Base-by-base conservation (phyloP, 306 rosid species). In the Elaeagnus macrophylla region DNA sequence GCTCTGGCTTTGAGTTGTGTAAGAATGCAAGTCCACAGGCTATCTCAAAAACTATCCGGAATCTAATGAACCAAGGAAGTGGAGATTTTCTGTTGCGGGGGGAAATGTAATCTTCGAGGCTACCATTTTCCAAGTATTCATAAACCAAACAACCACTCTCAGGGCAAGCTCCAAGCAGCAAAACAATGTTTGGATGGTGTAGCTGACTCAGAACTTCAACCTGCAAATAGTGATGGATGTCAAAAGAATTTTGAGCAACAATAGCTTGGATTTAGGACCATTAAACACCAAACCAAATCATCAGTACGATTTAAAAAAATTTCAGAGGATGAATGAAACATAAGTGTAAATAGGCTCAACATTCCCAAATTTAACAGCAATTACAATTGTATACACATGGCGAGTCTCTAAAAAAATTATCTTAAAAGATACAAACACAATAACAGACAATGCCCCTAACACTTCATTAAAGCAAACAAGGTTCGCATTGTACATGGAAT, bases 111-210 rank as follows among this genome's bases (percentile, higher is more conserved):
- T 86, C 89, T 53, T 91, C 96, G 35, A 91, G 67, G 59, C 86
- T 91, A 60, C 96, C 97, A 65, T 91, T 86, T 82, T 84, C 97
- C 74, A 86, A 41, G 79, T 83, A 82, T 53, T 91, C 94, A 48
- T 91, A 91, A 48, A 91, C 86, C 56, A 91, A 81, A 55, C 93
- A 86, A 48, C 94, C 80, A 9, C 40, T 80, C 68, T 91, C 96
- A 5, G 96, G 96, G 69, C 97, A 86, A 39, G 96, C 97, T 72
- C 97, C 97, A 25, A 91, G 87, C 59, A 91, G 82, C 76, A 91
- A 71, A 65, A 91, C 89, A 67, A 86, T 63, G 57, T 86, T 69
- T 11, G 96, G 97, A 78, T 91, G 97, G 54, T 75, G 96, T 60
- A 91, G 78, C 79, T 82, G 91, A 68, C 95, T 84, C 48, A 91